Percentiles rank a stretch among this genome's conserved stretches.
Conservation (phyloP, 73 alveolate genomes). For the Paraurostyla sp. region DNA sequence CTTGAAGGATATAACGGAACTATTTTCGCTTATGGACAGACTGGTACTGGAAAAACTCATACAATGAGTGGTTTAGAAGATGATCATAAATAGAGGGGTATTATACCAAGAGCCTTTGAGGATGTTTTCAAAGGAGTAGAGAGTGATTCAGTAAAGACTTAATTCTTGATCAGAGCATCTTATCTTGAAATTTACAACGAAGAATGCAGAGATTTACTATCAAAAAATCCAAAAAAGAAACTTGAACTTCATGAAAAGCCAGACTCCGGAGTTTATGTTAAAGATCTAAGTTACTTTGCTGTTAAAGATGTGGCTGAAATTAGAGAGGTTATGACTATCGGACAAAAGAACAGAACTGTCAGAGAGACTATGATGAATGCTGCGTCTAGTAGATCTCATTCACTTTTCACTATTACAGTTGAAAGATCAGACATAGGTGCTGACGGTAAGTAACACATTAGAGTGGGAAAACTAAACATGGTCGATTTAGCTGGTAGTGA, state of each 20-base stretch:
- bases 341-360: constrained; percentile 91
- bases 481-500: constrained; percentile 99
- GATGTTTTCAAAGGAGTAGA: constrained; percentile 91
- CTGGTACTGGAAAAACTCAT: constrained; percentile 98
- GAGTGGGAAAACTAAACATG: constrained; percentile 79
- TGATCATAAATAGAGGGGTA: constrained; percentile 95
- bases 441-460: constrained; percentile 76
- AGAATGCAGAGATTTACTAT: constrained; percentile 96
- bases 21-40: constrained; percentile 98
- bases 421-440: constrained; percentile 93
- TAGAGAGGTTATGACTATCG: constrained; percentile 90
- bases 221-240: constrained; percentile 91
- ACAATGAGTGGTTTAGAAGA: constrained; percentile 97
- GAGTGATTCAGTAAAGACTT: constrained; percentile 87
- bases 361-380: constrained; percentile 96
- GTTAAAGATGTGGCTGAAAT: constrained; percentile 92
- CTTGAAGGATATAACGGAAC: constrained; percentile 98
- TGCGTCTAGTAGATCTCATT: constrained; percentile 95
- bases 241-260: constrained; percentile 97
- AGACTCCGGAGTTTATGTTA: constrained; percentile 97
- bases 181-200: constrained; percentile 98
- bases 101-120: constrained; percentile 98
- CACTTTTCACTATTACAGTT: constrained; percentile 92
- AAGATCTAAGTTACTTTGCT: constrained; percentile 93
- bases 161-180: constrained; percentile 95